Percentiles rank a stretch among this genome's conserved stretches.
Conservation (phyloP, 441 rosid genomes). For the Euphorbia celastroides region DNA sequence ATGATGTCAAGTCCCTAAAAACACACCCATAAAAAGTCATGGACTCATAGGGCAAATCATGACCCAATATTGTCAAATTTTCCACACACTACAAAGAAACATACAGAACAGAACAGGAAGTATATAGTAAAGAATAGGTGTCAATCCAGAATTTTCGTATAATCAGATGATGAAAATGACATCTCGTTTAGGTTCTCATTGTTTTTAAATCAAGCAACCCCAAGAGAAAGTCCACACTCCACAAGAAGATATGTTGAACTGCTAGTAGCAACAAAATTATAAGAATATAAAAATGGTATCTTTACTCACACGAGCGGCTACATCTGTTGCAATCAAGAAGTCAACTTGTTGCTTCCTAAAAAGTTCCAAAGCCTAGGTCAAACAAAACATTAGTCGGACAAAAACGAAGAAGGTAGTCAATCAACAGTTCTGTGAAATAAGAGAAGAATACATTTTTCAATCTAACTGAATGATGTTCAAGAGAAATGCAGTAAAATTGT, state of each 20-base stretch:
- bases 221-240: not conserved
- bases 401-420: not conserved
- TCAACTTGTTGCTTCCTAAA: conserved; percentile 91
- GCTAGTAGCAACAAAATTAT: conserved; percentile 6
- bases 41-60: conserved; percentile 17
- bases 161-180: not conserved
- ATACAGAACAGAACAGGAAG: not conserved
- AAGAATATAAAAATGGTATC: conserved; percentile 3
- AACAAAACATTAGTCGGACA: conserved; percentile 19
- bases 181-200: not conserved
- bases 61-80: not conserved
- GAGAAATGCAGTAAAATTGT: conserved; percentile 1
- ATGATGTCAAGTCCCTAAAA: conserved; percentile 90
- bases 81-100: not conserved
- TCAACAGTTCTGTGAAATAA: not conserved
- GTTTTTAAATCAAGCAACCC: not conserved
- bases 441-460: not conserved
- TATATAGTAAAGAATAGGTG: not conserved
- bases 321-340: conserved; percentile 93
- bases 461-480: not conserved
- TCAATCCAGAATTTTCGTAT: not conserved
- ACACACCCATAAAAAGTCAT: conserved; percentile 15
- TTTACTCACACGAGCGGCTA: conserved; percentile 89
- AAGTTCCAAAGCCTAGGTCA: conserved; percentile 76
- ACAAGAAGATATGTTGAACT: not conserved